Evolutionary conservation across 805 yeast genomes (phyloP).

Genomic region (Sporopachydermia lactativora): DNA sequence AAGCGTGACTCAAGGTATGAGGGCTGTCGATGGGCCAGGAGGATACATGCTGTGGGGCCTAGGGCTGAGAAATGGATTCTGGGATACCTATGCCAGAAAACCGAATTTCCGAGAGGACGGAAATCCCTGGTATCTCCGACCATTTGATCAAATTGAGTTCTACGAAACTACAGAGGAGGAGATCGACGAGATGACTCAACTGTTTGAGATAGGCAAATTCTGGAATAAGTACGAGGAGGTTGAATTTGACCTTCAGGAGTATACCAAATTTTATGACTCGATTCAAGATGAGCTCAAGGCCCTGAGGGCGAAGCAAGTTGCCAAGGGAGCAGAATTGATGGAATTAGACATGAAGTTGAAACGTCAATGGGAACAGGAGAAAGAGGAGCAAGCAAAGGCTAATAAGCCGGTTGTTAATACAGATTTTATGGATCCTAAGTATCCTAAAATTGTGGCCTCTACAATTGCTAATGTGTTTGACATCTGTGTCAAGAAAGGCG

Average conservation of each 20-base stretch:
- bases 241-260: conserved; percentile 21
- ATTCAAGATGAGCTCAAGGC: conserved; percentile 16
- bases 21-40: conserved; percentile 19
- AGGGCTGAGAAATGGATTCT: conserved; percentile 18
- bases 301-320: conserved; percentile 8
- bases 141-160: conserved; percentile 21
- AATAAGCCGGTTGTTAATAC: conserved; percentile 9
- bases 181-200: conserved; percentile 16
- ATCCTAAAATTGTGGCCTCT: conserved; percentile 13
- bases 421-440: conserved; percentile 13
- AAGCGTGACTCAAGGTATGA: conserved; percentile 15
- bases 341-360: conserved; percentile 12
- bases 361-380: conserved; percentile 16
- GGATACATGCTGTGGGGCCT: conserved; percentile 21
- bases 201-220: conserved; percentile 18
- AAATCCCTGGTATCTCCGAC: conserved; percentile 21
- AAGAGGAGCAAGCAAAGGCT: conserved; percentile 11
- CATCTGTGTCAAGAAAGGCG: conserved; percentile 16
- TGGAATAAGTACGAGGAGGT: conserved; percentile 16
- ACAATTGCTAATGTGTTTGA: conserved; percentile 24
- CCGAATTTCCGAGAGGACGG: conserved; percentile 7
- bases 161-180: conserved; percentile 23
- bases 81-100: conserved; percentile 22
- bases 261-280: conserved; percentile 16
- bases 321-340: conserved; percentile 9